phyloP scores from a whole-genome alignment of 2,329 filamentous ascomycete species.

The Alternaria brassicicola region DNA sequence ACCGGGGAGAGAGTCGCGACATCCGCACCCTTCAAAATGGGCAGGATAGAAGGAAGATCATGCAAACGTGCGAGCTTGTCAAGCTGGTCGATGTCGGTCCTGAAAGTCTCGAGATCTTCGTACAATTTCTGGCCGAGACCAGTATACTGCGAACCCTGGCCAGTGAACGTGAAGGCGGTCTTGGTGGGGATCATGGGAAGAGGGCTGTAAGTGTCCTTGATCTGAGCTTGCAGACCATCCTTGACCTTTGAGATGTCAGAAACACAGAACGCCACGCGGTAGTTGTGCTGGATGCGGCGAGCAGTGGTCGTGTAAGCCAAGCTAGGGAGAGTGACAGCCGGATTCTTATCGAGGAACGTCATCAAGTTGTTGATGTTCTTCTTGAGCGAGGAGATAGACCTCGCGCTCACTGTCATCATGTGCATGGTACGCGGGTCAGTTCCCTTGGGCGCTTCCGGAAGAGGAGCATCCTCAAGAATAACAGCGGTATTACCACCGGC shows the following conservation, averaged over 20 bases:
- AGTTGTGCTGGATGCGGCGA: slow-evolving; percentile 61
- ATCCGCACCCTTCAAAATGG: slow-evolving; percentile 56
- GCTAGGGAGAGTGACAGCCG: slow-evolving; percentile 54
- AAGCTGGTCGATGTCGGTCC: slow-evolving; percentile 57
- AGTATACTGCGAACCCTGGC: slow-evolving; percentile 60
- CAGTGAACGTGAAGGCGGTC: slow-evolving; percentile 60
- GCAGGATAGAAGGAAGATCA: slow-evolving; percentile 56
- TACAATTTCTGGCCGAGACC: slow-evolving; percentile 58
- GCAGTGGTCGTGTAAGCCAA: slow-evolving; percentile 61
- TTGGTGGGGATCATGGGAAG: slow-evolving; percentile 60
- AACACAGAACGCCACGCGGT: slow-evolving; percentile 57
- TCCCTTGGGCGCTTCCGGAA: slow-evolving; percentile 49
- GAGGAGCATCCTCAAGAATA: slow-evolving; percentile 58
- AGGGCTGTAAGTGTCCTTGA: slow-evolving; percentile 58
- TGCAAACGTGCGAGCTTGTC: slow-evolving; percentile 56
- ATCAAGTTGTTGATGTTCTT: slow-evolving; percentile 58
- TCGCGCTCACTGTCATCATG: slow-evolving; percentile 57
- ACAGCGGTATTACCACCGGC: slow-evolving; percentile 61
- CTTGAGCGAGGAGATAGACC: slow-evolving; percentile 59
- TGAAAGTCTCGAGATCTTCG: slow-evolving; percentile 56
- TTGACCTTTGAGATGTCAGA: slow-evolving; percentile 55
- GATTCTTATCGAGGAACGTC: slow-evolving; percentile 54
- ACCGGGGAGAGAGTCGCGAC: slow-evolving; percentile 58
- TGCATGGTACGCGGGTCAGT: slow-evolving; percentile 56
- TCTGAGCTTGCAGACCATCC: slow-evolving; percentile 54